These are phyloP conservation scores for Leptodermis oblonga DNA, from an alignment of 257 asterid genomes.

Conservation along the genomic window DNA sequence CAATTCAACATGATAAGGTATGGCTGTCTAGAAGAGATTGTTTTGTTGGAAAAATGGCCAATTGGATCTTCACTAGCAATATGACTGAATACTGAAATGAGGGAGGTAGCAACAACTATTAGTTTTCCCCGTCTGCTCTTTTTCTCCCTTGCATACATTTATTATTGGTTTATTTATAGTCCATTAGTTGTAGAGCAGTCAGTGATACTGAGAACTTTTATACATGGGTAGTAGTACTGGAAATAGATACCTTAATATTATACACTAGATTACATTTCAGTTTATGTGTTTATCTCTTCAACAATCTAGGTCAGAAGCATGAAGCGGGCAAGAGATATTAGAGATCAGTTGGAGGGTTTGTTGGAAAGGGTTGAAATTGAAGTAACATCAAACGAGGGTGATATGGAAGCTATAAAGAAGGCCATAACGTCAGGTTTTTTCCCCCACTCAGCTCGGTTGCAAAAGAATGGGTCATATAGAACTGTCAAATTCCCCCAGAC, in stretches of 20 bases:
- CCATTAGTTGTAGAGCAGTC: background rate
- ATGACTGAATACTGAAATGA: background rate
- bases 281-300: slow-evolving; percentile 5
- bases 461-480: slow-evolving; percentile 78
- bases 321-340: slow-evolving; percentile 92
- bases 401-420: slow-evolving; percentile 64
- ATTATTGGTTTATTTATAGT: background rate
- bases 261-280: background rate
- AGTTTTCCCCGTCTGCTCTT: background rate
- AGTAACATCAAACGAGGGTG: slow-evolving; percentile 52
- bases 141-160: background rate
- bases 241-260: background rate
- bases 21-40: background rate
- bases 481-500: slow-evolving; percentile 87
- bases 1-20: background rate
- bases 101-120: background rate
- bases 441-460: slow-evolving; percentile 78
- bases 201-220: background rate
- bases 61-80: background rate
- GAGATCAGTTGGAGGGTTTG: slow-evolving; percentile 89
- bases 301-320: slow-evolving; percentile 78
- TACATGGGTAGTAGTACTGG: background rate
- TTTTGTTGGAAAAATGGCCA: background rate
- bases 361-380: slow-evolving; percentile 90
- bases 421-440: slow-evolving; percentile 80